A percentile compares a stretch with the other conserved stretches of the same genome.
Evolutionary conservation across 2,329 filamentous ascomycete genomes (phyloP).

Genomic region (Hypocreales sp.): DNA sequence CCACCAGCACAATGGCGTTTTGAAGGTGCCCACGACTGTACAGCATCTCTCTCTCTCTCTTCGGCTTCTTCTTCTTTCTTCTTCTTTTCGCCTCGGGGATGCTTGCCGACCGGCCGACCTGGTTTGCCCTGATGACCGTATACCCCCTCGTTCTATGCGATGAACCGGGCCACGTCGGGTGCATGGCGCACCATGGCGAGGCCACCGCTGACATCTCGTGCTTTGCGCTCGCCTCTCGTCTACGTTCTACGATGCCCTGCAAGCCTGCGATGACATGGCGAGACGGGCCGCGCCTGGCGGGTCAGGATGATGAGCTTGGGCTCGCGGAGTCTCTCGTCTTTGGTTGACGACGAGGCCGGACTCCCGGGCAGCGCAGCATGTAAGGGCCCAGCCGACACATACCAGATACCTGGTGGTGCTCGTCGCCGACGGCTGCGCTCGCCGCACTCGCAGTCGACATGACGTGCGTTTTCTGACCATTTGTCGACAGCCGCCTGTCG

Average conservation of each 20-base stretch:
- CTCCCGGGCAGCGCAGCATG: no score
- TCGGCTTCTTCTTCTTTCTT: constrained; percentile 6
- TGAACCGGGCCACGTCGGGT: constrained; percentile 1
- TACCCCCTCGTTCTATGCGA: constrained; percentile 3
- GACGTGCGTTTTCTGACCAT: no score
- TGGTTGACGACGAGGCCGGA: no score
- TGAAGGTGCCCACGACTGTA: constrained; percentile 17
- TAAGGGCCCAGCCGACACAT: no score
- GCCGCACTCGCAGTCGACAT: no score
- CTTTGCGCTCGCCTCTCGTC: neutral
- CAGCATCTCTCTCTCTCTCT: constrained; percentile 8
- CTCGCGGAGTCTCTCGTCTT: no score
- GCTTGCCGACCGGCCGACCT: constrained; percentile 2
- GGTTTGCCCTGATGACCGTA: constrained; percentile 8
- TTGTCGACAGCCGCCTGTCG: no score
- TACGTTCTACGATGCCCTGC: neutral
- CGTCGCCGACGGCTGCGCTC: no score
- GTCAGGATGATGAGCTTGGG: no score
- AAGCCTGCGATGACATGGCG: neutral
- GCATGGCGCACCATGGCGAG: neutral
- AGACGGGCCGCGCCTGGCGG: no score
- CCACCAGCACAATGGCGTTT: constrained; percentile 11
- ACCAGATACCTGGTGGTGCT: no score
- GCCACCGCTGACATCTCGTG: constrained; percentile 1
- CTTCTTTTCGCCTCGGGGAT: no score